phyloP scores from a whole-genome alignment of 106 monocot species.

The Narthecium ossifragum region DNA sequence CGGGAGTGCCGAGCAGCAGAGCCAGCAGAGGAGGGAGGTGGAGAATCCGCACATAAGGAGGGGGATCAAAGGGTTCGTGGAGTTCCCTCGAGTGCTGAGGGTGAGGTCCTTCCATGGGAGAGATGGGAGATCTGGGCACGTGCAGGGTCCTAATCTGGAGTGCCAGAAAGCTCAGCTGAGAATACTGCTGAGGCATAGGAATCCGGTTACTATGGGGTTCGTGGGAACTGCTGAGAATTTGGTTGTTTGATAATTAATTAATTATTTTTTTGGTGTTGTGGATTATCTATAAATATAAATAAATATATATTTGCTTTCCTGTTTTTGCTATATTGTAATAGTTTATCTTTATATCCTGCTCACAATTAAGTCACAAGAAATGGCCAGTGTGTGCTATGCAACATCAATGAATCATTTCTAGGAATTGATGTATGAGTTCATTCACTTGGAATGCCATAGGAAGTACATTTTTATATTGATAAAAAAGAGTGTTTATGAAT shows the following conservation, averaged over 20 bases:
- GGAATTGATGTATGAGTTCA: too few relatives aligned
- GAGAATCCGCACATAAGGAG: slow-evolving; percentile 92
- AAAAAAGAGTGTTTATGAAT: too few relatives aligned
- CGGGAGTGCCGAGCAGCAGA: not conserved
- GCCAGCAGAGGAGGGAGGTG: slow-evolving; percentile 25
- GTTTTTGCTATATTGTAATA: too few relatives aligned
- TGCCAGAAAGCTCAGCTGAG: slow-evolving; percentile 55
- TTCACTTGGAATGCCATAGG: too few relatives aligned
- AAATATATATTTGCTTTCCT: too few relatives aligned
- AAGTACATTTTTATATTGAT: too few relatives aligned
- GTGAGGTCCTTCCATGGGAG: not conserved
- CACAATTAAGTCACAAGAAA: too few relatives aligned
- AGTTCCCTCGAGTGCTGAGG: slow-evolving; percentile 50
- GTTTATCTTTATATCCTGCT: too few relatives aligned
- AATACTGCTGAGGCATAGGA: slow-evolving; percentile 30
- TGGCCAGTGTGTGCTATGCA: too few relatives aligned
- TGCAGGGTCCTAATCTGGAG: slow-evolving; percentile 30
- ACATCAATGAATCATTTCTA: too few relatives aligned
- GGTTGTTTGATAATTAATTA: slow-evolving; percentile 14
- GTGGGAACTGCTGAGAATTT: slow-evolving; percentile 15
- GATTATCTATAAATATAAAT: too few relatives aligned
- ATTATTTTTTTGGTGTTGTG: too few relatives aligned
- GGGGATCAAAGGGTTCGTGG: slow-evolving; percentile 80
- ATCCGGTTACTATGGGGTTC: slow-evolving; percentile 4
- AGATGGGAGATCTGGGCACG: slow-evolving; percentile 7